Evolutionary conservation across 257 asterid species (phyloP), one percentile per base, ranked within the genome.

Genomic region (Solanum virginianum): DNA sequence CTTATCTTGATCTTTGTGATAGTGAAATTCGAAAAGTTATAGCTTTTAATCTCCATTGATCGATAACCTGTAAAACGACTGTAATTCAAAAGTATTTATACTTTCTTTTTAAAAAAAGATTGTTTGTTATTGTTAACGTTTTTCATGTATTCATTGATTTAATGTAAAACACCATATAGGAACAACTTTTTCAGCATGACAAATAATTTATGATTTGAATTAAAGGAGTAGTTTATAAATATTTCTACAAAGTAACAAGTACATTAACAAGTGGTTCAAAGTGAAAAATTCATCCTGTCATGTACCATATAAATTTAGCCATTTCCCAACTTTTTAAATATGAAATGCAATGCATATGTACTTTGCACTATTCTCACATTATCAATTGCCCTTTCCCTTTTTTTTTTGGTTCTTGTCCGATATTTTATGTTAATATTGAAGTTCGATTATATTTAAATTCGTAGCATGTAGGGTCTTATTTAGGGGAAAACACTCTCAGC

Each of bases 401-500:
- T 80, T 80, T n/a, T 15, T 26, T 16, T 1, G 15, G 6, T n/a
- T n/a, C 0, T 60, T 3, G 4, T 3, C 10, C 0, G 1, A 0
- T 4, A 0, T 60, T n/a, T 1, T 4, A 0, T 60, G 1, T 0
- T 60, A 7, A 60, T 1, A 10, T 60, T 4, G 10, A 15, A n/a
- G 0, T 60, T n/a, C 0, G 15, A 60, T 1, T 60, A n/a, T n/a
- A 60, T 60, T 0, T n/a, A 1, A 3, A 60, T 10, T 2, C 1
- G 3, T 3, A 4, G 0, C 8, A 0, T 0, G 6, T n/a, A n/a
- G 8, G 1, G 1, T 0, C 0, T 3, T 2, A 60, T n/a, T 60
- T 29, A 0, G 1, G 8, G 3, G 4, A 24, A n/a, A 60, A 4
- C 8, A 1, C 1, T 60, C 1, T 0, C 36, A 32, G 36, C 68